A percentile compares a stretch with the other conserved stretches of the same genome.
Evolutionary conservation across 2,329 filamentous ascomycete genomes (phyloP).

Genomic region (Eurotiales sp.): DNA sequence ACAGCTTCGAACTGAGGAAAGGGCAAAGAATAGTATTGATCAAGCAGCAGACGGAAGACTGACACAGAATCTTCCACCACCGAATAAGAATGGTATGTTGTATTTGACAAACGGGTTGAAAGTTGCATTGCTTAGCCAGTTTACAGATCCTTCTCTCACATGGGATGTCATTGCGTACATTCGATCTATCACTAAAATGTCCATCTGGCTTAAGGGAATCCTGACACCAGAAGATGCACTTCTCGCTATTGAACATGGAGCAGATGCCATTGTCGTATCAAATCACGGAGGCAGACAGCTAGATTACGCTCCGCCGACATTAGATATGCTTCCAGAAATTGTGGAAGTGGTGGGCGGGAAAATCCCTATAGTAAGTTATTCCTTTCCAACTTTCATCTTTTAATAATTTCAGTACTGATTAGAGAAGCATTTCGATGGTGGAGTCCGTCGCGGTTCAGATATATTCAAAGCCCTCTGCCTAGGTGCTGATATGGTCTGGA

Average conservation of each 20-base stretch:
- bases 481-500: background rate
- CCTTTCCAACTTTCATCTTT: too few species aligned
- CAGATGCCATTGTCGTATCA: conserved; percentile 26
- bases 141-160: background rate
- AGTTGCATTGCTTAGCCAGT: too few species aligned
- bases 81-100: too few species aligned
- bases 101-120: too few species aligned
- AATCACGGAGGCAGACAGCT: conserved; percentile 46
- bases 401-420: background rate
- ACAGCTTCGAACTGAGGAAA: too few species aligned
- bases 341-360: too few species aligned
- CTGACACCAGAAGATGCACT: background rate
- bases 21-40: too few species aligned
- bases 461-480: background rate
- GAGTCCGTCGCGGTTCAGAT: background rate
- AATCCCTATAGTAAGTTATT: too few species aligned
- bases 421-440: background rate
- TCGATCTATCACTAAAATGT: background rate
- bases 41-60: too few species aligned
- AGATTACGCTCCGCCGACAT: conserved; percentile 21
- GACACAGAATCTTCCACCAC: too few species aligned
- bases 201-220: background rate
- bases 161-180: background rate
- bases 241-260: conserved; percentile 17
- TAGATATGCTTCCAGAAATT: too few species aligned